Evolutionary conservation across 2,329 filamentous ascomycete genomes (phyloP).

Genomic region (Dothiorella sarmentorum): DNA sequence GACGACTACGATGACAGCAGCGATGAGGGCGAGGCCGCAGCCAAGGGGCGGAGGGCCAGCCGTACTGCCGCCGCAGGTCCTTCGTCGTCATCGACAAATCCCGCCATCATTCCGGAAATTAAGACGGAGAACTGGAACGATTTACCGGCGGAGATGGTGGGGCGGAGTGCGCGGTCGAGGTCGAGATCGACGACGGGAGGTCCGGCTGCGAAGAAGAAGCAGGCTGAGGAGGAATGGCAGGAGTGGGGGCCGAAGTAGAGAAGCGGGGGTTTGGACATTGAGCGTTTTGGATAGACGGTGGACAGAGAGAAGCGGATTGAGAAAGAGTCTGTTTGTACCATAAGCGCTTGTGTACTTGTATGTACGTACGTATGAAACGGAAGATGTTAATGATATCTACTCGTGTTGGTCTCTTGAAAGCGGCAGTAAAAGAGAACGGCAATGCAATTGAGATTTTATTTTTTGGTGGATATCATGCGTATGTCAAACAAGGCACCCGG

Average conservation of each 20-base stretch:
- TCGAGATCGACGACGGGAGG: neutral
- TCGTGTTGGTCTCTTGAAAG: neutral
- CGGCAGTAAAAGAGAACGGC: no score
- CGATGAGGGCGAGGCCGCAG: constrained; percentile 34
- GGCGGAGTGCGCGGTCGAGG: neutral
- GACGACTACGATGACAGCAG: constrained; percentile 34
- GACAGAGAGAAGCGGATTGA: neutral
- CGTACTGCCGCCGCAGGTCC: neutral
- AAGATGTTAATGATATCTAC: neutral
- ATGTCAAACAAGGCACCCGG: no score
- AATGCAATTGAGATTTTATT: no score
- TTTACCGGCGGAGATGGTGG: constrained; percentile 45
- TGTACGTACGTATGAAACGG: neutral
- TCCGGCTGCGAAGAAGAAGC: neutral
- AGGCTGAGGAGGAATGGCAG: constrained; percentile 16
- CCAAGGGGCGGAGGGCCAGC: constrained; percentile 27
- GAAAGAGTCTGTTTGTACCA: neutral
- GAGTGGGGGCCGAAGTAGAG: constrained; percentile 6
- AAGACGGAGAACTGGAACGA: constrained; percentile 47
- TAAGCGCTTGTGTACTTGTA: neutral
- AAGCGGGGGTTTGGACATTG: neutral
- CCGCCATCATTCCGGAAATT: constrained; percentile 17
- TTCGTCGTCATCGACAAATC: constrained; percentile 4
- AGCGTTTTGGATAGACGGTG: neutral
- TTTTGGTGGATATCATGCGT: no score